Percentiles rank a stretch among this genome's conserved stretches.
Evolutionary conservation across 768 basidiomycete species (phyloP).

Genomic region (Russula sp.): DNA sequence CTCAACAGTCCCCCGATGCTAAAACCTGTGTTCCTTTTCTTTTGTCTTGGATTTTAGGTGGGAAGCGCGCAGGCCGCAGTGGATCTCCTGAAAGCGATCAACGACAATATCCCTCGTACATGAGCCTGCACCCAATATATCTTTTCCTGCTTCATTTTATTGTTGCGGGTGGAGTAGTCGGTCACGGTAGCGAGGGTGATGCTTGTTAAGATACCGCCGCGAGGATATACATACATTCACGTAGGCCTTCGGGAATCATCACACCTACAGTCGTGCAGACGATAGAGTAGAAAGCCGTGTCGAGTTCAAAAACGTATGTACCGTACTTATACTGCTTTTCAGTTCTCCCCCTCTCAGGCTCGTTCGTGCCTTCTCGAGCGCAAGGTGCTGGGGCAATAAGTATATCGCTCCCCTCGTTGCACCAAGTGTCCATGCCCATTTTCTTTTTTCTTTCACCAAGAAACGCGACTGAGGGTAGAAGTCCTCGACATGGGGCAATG

Average conservation of each 20-base stretch:
- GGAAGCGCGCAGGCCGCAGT: constrained; percentile 18
- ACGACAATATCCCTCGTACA: constrained; percentile 16
- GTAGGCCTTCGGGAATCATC: not conserved
- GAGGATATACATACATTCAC: constrained; percentile 1
- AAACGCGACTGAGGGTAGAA: not conserved
- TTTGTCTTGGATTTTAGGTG: constrained; percentile 8
- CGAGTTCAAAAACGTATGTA: constrained; percentile 5
- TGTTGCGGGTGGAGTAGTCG: constrained; percentile 6
- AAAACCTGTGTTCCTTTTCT: not conserved
- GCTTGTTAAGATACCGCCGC: not conserved
- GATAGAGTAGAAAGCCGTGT: constrained; percentile 11
- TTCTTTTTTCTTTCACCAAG: not conserved
- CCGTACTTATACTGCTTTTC: constrained; percentile 16
- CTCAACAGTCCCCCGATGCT: not conserved
- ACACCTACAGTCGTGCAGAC: not conserved
- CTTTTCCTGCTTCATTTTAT: not conserved
- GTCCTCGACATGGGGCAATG: no score
- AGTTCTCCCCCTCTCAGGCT: not conserved
- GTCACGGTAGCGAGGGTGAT: not conserved
- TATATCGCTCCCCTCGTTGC: not conserved
- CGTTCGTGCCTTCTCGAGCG: not conserved
- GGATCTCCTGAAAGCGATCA: constrained; percentile 19
- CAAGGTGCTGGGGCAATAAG: not conserved
- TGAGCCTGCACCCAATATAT: not conserved
- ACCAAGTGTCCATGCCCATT: not conserved